phyloP scores from a whole-genome alignment of 2,329 filamentous ascomycete genomes.

The Phymatotrichopsis omnivora region DNA sequence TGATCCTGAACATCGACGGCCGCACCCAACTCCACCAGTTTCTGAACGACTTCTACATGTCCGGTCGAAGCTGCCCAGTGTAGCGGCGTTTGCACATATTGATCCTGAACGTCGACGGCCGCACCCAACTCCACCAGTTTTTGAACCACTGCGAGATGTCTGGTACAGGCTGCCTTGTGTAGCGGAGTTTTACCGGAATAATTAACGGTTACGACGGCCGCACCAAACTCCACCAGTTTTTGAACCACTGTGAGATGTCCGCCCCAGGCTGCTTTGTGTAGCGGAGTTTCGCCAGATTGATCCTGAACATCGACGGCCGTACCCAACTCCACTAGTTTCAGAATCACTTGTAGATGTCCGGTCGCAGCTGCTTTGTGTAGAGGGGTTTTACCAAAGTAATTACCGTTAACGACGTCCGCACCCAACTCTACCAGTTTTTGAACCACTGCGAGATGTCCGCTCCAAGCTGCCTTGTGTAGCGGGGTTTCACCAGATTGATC shows the following conservation, averaged over 20 bases:
- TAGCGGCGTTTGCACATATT: neutral
- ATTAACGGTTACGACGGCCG: too few species aligned
- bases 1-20: slow-evolving; percentile 1
- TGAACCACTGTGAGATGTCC: neutral
- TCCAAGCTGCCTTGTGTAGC: neutral
- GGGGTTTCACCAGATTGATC: neutral
- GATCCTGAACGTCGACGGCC: neutral
- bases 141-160: slow-evolving; percentile 7
- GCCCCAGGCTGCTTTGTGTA: neutral
- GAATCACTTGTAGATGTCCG: too few species aligned
- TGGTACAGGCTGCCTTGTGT: too few species aligned
- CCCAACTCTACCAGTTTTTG: slow-evolving; percentile 12
- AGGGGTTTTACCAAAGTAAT: slow-evolving; percentile 8
- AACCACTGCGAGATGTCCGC: neutral
- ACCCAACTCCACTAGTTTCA: too few species aligned
- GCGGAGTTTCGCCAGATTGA: neutral
- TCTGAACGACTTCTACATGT: neutral
- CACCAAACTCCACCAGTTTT: too few species aligned
- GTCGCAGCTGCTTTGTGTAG: slow-evolving; percentile 9
- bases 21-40: slow-evolving; percentile 1
- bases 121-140: slow-evolving; percentile 13
- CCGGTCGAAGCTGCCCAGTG: neutral
- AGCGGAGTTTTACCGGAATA: too few species aligned
- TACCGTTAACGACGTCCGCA: slow-evolving; percentile 11
- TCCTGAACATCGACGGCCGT: too few species aligned